Conservation (phyloP, 805 yeast species). For the Lipomyces orientalis region DNA sequence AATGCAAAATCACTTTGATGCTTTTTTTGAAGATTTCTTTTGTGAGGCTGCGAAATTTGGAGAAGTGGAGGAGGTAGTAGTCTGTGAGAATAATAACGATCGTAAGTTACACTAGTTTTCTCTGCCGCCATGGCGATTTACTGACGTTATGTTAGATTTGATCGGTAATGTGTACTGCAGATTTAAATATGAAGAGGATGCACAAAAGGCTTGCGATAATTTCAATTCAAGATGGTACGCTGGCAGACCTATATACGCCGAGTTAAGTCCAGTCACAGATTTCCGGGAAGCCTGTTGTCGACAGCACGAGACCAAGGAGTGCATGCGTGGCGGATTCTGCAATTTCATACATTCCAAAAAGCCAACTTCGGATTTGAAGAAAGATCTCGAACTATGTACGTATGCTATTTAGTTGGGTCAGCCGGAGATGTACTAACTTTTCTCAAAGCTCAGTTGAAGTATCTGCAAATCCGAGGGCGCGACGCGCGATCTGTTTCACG, state of each 20-base stretch:
- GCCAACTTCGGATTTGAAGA: conserved; percentile 55
- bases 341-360: conserved; percentile 81
- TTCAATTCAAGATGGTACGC: conserved; percentile 85
- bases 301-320: conserved; percentile 64
- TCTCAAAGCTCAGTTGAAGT: conserved; percentile 30
- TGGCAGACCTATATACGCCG: conserved; percentile 77
- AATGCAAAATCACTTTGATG: conserved; percentile 58
- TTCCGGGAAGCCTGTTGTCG: conserved; percentile 77
- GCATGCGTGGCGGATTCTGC: conserved; percentile 83
- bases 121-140: neutral
- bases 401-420: neutral
- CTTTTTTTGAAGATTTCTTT: conserved; percentile 74
- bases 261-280: conserved; percentile 73
- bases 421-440: neutral
- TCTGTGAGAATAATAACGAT: conserved; percentile 82
- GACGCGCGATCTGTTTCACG: conserved; percentile 35
- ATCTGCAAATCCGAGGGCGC: conserved; percentile 32
- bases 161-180: conserved; percentile 84
- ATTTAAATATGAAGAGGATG: conserved; percentile 61
- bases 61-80: conserved; percentile 64
- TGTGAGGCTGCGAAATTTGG: conserved; percentile 60
- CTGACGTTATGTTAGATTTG: conserved; percentile 49
- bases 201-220: conserved; percentile 61
- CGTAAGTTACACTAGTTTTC: conserved; percentile 44
- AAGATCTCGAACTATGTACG: conserved; percentile 53